phyloP scores from a whole-genome alignment of 2,329 filamentous ascomycete species.

The Albifimbria verrucaria region DNA sequence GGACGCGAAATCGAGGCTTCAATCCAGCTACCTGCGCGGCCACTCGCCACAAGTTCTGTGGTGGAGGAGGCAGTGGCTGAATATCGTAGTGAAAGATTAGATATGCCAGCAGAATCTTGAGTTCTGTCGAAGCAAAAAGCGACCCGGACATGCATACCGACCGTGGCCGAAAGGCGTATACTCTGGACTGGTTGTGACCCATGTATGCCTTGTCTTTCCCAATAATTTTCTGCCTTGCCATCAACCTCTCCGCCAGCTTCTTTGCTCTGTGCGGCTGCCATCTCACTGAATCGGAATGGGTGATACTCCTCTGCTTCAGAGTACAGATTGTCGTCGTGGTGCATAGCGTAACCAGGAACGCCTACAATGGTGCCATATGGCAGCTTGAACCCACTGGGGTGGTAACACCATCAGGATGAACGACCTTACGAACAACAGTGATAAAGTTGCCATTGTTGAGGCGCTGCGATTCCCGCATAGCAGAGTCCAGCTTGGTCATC shows the following conservation, averaged over 20 bases:
- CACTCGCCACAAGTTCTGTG: too few relatives aligned
- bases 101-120: constrained; percentile 5
- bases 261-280: constrained; percentile 16
- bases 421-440: constrained; percentile 17
- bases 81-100: too few relatives aligned
- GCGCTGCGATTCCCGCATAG: constrained; percentile 36
- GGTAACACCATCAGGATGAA: constrained; percentile 22
- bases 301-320: constrained; percentile 17
- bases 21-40: too few relatives aligned
- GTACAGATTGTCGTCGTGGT: constrained; percentile 21
- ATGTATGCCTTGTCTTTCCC: constrained; percentile 22
- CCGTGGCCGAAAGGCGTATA: constrained; percentile 31
- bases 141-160: constrained; percentile 6
- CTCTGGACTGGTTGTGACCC: constrained; percentile 27
- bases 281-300: constrained; percentile 22
- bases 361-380: constrained; percentile 25
- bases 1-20: too few relatives aligned
- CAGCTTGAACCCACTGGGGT: constrained; percentile 32
- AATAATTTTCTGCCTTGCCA: too few relatives aligned
- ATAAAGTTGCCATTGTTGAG: constrained; percentile 28
- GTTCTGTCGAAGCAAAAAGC: constrained; percentile 3
- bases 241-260: too few relatives aligned
- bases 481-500: constrained; percentile 36
- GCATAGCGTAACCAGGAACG: constrained; percentile 25
- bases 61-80: too few relatives aligned